These are phyloP conservation scores for Coemansia sp. DNA, from an alignment of 192 early-diverging fungal species.

Conservation along the genomic window DNA sequence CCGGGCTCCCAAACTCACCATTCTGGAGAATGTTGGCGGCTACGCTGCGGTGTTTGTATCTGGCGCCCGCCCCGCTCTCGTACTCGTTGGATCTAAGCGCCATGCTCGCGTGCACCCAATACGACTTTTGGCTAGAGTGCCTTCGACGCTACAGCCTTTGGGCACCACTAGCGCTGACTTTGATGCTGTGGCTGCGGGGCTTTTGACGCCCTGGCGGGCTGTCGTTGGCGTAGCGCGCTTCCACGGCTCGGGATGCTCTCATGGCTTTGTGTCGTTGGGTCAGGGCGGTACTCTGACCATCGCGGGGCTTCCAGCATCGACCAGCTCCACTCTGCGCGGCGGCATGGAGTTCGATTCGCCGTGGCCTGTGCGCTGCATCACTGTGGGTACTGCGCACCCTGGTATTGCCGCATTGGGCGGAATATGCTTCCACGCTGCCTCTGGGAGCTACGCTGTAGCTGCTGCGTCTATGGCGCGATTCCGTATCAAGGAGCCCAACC, in stretches of 20 bases:
- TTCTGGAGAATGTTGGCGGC: constrained; percentile 45
- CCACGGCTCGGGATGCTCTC: constrained; percentile 39
- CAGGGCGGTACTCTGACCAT: constrained; percentile 48
- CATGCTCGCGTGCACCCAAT: constrained; percentile 52
- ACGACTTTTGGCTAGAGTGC: constrained; percentile 27
- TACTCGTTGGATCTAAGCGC: constrained; percentile 42
- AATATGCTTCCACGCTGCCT: constrained; percentile 80
- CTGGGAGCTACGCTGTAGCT: constrained; percentile 80
- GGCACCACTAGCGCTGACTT: constrained; percentile 8
- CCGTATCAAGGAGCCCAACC: constrained; percentile 72
- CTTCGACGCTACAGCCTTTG: constrained; percentile 20
- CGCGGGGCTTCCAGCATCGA: constrained; percentile 24
- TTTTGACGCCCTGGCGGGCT: constrained; percentile 24
- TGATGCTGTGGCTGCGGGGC: constrained; percentile 31
- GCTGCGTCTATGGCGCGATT: constrained; percentile 71
- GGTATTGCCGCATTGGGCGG: constrained; percentile 61
- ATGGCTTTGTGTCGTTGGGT: constrained; percentile 48
- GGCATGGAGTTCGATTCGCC: constrained; percentile 50
- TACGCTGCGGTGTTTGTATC: constrained; percentile 45
- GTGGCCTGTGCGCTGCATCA: constrained; percentile 53
- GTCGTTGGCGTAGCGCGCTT: constrained; percentile 43
- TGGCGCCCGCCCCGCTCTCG: constrained; percentile 31
- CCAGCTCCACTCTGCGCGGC: constrained; percentile 21
- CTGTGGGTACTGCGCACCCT: constrained; percentile 41
- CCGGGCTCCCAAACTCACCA: constrained; percentile 28